Base-by-base conservation (phyloP, 108 stramenopile genomes). In the Skeletonema potamos region DNA sequence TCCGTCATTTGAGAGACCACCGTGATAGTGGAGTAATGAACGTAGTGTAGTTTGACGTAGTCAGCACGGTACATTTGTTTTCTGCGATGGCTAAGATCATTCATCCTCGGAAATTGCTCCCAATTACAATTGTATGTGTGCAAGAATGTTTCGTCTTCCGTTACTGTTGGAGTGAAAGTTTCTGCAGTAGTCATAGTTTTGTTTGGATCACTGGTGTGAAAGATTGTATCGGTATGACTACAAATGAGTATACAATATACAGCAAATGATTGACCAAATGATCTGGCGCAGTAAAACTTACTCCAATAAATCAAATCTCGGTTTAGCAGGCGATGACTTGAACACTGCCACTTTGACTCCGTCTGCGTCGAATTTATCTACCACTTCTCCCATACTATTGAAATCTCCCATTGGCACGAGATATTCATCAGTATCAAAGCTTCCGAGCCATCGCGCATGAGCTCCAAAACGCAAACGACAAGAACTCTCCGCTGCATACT, bases 391-490 rank as follows among this genome's bases (percentile, higher is more conserved):
- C 66, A 82, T 69, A 41, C 72, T 78, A 15, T 56, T 64, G 54
- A 73, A 73, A 7, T 70, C 55, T 15, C 78, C 85, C 75, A 89
- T 91, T 17, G 92, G 92, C 13, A 90, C 70, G 29, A 95, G 64
- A 57, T 92, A 95, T 72, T 95, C 94, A 64, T 95, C 94, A 37
- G 87, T 91, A 64, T 92, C 94, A 64, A 92, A 91, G n/a, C 74
- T 74, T 39, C 83, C 91, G 17, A 95, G 82, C 94, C 94, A 95
- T 27, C 89, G 76, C 8, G 85, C 76, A 65, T 95, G 90, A 1
- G 87, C 64, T 39, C 94, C 92, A 76, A 95, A 95, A 62, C 92
- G 80, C 60, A 93, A 68, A 18, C 90, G 85, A 69, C 94, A 95
- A 9, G 88, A 89, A 22, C 83, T 77, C 56, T 92, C 92, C 1